phyloP scores from a whole-genome alignment of 2,329 filamentous ascomycete genomes.

The Mycosphaerella sp. region DNA sequence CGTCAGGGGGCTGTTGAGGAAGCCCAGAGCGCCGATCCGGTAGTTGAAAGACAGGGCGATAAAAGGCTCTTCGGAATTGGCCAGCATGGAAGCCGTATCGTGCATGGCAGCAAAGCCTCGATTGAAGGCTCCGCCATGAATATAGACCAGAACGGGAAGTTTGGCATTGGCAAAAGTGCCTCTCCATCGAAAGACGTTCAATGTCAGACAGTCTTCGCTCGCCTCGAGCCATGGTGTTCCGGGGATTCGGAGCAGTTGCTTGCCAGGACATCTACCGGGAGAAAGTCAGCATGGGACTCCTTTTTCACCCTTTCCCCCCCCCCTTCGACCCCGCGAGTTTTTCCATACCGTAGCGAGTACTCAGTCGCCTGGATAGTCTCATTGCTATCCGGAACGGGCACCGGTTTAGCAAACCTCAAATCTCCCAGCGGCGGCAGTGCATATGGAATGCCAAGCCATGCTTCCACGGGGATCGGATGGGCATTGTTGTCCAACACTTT shows the following conservation, averaged over 20 bases:
- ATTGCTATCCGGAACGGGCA: constrained; percentile 35
- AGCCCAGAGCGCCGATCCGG: constrained; percentile 61
- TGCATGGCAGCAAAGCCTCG: constrained; percentile 47
- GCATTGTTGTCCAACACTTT: constrained; percentile 17
- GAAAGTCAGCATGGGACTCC: background rate
- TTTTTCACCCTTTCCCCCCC: too few species aligned
- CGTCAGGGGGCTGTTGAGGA: constrained; percentile 52
- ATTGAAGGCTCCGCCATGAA: constrained; percentile 57
- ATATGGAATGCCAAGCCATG: constrained; percentile 41
- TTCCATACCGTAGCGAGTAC: constrained; percentile 18
- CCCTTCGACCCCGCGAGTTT: background rate
- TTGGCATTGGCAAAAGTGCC: constrained; percentile 33
- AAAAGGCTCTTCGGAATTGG: constrained; percentile 45
- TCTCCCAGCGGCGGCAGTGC: constrained; percentile 42
- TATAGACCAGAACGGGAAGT: constrained; percentile 53
- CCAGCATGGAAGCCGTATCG: constrained; percentile 49
- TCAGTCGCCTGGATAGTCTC: constrained; percentile 34
- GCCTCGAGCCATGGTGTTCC: constrained; percentile 22
- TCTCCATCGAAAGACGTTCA: constrained; percentile 51
- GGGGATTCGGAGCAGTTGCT: constrained; percentile 23
- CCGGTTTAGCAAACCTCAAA: constrained; percentile 49
- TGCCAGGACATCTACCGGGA: constrained; percentile 24
- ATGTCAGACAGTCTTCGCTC: constrained; percentile 52
- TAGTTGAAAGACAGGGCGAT: constrained; percentile 56
- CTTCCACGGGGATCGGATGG: constrained; percentile 24